phyloP scores from a whole-genome alignment of 352 stramenopile species.

The Phytophthora pini region DNA sequence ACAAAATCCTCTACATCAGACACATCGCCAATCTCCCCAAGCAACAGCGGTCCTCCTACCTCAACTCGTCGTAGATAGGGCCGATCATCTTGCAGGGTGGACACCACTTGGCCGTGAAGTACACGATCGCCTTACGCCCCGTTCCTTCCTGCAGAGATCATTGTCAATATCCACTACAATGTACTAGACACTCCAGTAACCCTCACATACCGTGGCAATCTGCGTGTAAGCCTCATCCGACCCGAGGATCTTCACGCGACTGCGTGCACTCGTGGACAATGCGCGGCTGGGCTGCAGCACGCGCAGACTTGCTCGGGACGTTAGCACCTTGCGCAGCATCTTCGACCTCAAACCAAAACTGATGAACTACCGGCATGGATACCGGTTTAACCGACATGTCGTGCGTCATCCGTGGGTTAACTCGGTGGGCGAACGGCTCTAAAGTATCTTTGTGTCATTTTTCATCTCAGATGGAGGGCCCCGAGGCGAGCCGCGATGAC shows the following conservation, averaged over 20 bases:
- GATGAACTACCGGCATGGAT: slow-evolving; percentile 2
- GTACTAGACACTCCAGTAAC: not conserved
- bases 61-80: slow-evolving; percentile 88
- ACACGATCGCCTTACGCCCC: slow-evolving; percentile 81
- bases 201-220: slow-evolving; percentile 59
- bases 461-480: slow-evolving; percentile 15
- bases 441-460: slow-evolving; percentile 17
- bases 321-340: slow-evolving; percentile 55
- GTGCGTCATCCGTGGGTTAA: not conserved
- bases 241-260: slow-evolving; percentile 77
- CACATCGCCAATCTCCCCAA: not conserved
- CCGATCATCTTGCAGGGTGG: slow-evolving; percentile 93
- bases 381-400: slow-evolving; percentile 6
- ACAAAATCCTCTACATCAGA: slow-evolving; percentile 2
- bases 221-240: slow-evolving; percentile 78
- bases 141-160: slow-evolving; percentile 52
- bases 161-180: not conserved
- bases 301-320: slow-evolving; percentile 21
- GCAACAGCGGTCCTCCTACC: slow-evolving; percentile 37
- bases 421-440: no score
- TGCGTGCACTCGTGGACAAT: slow-evolving; percentile 48
- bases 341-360: slow-evolving; percentile 6
- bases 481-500: slow-evolving; percentile 41
- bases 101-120: slow-evolving; percentile 92
- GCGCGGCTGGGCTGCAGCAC: slow-evolving; percentile 35